phyloP scores from a whole-genome alignment of 768 basidiomycete species.

The Phlebiopsis flavidoalba region DNA sequence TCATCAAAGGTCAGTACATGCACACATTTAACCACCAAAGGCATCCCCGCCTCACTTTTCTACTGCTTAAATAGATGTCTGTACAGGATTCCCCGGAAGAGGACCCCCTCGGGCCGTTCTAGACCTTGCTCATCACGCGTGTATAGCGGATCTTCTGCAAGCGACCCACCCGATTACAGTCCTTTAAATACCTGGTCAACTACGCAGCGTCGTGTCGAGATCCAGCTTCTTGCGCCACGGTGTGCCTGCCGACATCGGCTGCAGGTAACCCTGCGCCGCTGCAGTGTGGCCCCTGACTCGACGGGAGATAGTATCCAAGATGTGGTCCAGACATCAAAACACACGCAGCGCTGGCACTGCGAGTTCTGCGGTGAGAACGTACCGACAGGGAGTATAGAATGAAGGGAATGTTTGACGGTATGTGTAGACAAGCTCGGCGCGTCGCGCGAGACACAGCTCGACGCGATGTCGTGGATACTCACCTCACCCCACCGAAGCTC shows the following conservation, averaged over 20 bases:
- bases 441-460: slow-evolving; percentile 12
- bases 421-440: slow-evolving; percentile 8
- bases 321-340: background rate
- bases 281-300: background rate
- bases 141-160: background rate
- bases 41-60: too few relatives aligned
- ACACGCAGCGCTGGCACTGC: slow-evolving; percentile 1
- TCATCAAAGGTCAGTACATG: too few relatives aligned
- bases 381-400: background rate
- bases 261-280: background rate
- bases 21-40: too few relatives aligned
- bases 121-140: slow-evolving; percentile 1
- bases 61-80: too few relatives aligned
- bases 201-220: slow-evolving; percentile 2
- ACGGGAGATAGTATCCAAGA: background rate
- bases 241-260: background rate
- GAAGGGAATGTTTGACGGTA: background rate
- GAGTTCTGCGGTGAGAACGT: slow-evolving; percentile 2
- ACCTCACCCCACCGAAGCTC: slow-evolving; percentile 9
- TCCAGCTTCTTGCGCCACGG: background rate
- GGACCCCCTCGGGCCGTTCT: background rate
- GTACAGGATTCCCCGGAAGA: background rate
- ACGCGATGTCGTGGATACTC: slow-evolving; percentile 7
- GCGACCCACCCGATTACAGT: background rate
- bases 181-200: background rate